phyloP scores from a whole-genome alignment of 2,329 filamentous ascomycete genomes.

The Calonectria honghensis region DNA sequence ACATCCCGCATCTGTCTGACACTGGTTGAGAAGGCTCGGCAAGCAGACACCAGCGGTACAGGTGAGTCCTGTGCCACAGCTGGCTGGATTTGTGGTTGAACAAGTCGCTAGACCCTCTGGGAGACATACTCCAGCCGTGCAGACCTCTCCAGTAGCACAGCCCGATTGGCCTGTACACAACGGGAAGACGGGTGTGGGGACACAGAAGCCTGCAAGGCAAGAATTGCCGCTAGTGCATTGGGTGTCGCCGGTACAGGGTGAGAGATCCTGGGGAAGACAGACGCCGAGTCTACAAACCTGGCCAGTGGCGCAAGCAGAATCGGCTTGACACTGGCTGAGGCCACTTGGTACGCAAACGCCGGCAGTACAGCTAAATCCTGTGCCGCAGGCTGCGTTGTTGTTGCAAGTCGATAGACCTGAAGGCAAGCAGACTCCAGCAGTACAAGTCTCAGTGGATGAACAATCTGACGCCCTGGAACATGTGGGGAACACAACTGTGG shows the following conservation, averaged over 20 bases:
- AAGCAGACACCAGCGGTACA: conserved; percentile 18
- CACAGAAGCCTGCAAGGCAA: conserved; percentile 21
- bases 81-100: neutral
- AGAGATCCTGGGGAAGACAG: conserved; percentile 8
- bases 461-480: conserved; percentile 7
- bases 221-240: neutral
- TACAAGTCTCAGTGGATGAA: neutral
- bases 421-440: conserved; percentile 26
- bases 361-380: neutral
- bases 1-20: conserved; percentile 13
- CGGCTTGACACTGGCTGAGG: neutral
- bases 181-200: neutral
- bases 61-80: conserved; percentile 5
- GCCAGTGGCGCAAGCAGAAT: neutral
- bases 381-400: neutral
- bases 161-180: neutral
- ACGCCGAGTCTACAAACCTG: conserved; percentile 22
- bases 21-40: conserved; percentile 3
- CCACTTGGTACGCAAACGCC: conserved; percentile 11
- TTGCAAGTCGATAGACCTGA: conserved; percentile 4
- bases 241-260: neutral
- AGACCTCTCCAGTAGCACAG: conserved; percentile 10
- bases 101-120: neutral
- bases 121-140: conserved; percentile 26
- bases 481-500: conserved; percentile 14